Conservation (phyloP, 805 yeast species). For the Wickerhamomyces chaumierensis region DNA sequence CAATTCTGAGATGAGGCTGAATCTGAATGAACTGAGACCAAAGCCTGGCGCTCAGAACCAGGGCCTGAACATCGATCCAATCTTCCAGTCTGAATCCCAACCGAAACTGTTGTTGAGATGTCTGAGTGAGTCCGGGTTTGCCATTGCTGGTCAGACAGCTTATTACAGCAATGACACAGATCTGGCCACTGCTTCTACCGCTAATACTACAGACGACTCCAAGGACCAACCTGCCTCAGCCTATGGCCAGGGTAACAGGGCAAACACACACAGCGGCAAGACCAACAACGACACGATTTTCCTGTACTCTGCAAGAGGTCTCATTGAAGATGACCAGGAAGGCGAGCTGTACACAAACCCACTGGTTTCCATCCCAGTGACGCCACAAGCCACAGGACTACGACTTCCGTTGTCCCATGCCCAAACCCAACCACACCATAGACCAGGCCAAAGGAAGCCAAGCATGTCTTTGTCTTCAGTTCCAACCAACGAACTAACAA, state of each 20-base stretch:
- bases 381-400: constrained; percentile 21
- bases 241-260: no score
- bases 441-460: neutral
- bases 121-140: constrained; percentile 10
- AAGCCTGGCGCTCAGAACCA: constrained; percentile 2
- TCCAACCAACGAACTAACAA: neutral
- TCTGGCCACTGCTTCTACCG: no score
- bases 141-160: constrained; percentile 4
- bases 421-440: constrained; percentile 6
- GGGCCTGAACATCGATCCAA: constrained; percentile 8
- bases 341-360: constrained; percentile 14
- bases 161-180: constrained; percentile 2
- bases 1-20: constrained; percentile 11
- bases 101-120: constrained; percentile 7
- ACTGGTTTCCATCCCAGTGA: constrained; percentile 22
- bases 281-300: constrained; percentile 11
- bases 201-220: no score
- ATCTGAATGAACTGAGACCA: constrained; percentile 12
- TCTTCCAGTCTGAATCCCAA: constrained; percentile 1
- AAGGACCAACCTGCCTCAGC: no score
- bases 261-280: constrained; percentile 2
- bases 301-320: constrained; percentile 9
- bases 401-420: constrained; percentile 18
- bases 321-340: neutral
- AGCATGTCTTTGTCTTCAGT: no score